phyloP scores from a whole-genome alignment of 2,329 filamentous ascomycete species.

The Pseudopithomyces maydicus region DNA sequence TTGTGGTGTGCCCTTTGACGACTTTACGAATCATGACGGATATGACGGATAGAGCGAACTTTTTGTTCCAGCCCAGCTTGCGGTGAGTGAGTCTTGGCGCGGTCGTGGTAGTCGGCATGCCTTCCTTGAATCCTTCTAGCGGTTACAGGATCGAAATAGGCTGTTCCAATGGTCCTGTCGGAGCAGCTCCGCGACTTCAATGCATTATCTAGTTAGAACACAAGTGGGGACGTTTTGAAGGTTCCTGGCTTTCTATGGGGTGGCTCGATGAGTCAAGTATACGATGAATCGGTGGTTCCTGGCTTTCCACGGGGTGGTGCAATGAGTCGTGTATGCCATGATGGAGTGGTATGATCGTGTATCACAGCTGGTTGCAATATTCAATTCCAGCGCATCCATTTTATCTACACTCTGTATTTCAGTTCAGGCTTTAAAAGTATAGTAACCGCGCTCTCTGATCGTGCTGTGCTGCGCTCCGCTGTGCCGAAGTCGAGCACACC shows the following conservation, averaged over 20 bases:
- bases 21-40: conserved; percentile 7
- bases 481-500: too few relatives aligned
- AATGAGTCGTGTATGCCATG: too few relatives aligned
- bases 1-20: background rate
- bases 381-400: too few relatives aligned
- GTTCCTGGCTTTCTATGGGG: background rate
- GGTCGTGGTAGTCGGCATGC: background rate
- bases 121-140: background rate
- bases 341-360: too few relatives aligned
- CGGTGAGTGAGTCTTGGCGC: background rate
- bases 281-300: too few relatives aligned
- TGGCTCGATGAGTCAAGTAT: too few relatives aligned
- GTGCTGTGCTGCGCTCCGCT: too few relatives aligned
- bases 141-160: background rate
- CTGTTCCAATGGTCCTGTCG: background rate
- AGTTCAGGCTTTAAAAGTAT: too few relatives aligned
- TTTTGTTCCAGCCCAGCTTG: background rate
- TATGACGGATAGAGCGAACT: conserved; percentile 4
- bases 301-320: too few relatives aligned
- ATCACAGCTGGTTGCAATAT: too few relatives aligned
- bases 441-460: too few relatives aligned
- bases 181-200: background rate
- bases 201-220: background rate
- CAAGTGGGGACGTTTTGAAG: background rate
- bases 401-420: too few relatives aligned